phyloP scores from a whole-genome alignment of 192 early-diverging fungal genomes.

The Gryganskiella cystojenkinii region DNA sequence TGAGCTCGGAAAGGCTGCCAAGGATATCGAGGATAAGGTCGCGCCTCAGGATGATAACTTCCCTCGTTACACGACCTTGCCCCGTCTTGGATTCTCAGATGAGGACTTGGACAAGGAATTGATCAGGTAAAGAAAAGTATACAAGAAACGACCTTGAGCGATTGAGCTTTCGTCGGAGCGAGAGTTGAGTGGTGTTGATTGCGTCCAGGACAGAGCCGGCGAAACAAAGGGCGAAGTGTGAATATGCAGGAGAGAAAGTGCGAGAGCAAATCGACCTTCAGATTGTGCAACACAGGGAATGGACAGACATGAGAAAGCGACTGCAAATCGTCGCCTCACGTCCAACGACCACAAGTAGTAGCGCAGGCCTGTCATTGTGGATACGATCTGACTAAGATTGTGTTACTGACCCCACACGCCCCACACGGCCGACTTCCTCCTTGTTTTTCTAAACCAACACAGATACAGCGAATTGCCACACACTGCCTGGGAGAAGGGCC shows the following conservation, averaged over 20 bases:
- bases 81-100: conserved; percentile 70
- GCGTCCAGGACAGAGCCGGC: not conserved
- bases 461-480: conserved; percentile 38
- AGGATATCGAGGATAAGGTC: conserved; percentile 85
- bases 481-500: conserved; percentile 81
- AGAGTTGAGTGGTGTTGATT: not conserved
- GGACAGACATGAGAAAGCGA: too few species aligned
- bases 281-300: too few species aligned
- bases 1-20: conserved; percentile 82
- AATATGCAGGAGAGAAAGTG: too few species aligned
- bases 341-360: too few species aligned
- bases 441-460: conserved; percentile 6
- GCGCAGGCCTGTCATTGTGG: too few species aligned
- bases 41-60: conserved; percentile 69
- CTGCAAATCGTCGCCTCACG: too few species aligned
- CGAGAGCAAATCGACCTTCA: too few species aligned
- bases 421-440: not conserved
- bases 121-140: conserved; percentile 54
- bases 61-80: conserved; percentile 73
- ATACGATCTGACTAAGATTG: not conserved
- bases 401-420: too few species aligned
- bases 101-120: conserved; percentile 71
- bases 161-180: not conserved
- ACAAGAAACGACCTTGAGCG: not conserved
- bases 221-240: not conserved